These are phyloP conservation scores for Colletotrichum paranaense DNA, from an alignment of 2,329 filamentous ascomycete genomes.

Conservation along the genomic window DNA sequence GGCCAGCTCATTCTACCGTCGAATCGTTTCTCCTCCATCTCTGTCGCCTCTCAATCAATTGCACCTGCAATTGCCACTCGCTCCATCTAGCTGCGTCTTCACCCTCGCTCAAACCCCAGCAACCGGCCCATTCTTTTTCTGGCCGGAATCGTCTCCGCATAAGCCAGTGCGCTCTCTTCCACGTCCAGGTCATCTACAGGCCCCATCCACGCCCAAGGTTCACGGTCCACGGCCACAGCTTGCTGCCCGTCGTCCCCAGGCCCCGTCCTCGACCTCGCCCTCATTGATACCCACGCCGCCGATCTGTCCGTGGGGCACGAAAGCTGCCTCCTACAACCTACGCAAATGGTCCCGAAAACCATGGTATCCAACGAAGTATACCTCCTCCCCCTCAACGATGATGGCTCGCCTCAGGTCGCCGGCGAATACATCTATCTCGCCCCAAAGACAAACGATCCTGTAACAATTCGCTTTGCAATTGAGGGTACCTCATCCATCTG, in stretches of 20 bases:
- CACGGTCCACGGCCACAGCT: neutral
- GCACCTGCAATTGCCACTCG: neutral
- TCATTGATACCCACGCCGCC: slow-evolving; percentile 14
- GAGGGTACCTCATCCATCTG: slow-evolving; percentile 97
- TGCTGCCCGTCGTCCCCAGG: neutral
- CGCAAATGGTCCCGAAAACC: slow-evolving; percentile 68
- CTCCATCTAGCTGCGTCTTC: neutral
- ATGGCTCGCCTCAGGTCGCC: slow-evolving; percentile 89
- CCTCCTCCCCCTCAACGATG: slow-evolving; percentile 89
- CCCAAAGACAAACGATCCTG: slow-evolving; percentile 76
- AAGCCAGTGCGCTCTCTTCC: slow-evolving; percentile 21
- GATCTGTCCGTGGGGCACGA: slow-evolving; percentile 36
- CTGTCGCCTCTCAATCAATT: neutral
- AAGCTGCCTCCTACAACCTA: slow-evolving; percentile 35
- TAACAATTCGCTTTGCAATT: slow-evolving; percentile 88
- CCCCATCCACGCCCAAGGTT: too few relatives aligned
- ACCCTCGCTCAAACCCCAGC: neutral
- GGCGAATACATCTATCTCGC: slow-evolving; percentile 94
- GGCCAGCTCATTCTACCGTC: neutral
- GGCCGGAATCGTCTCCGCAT: slow-evolving; percentile 30
- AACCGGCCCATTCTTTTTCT: slow-evolving; percentile 21
- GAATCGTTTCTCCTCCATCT: neutral
- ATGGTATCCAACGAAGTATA: slow-evolving; percentile 81
- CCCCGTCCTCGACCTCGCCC: neutral
- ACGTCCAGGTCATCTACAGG: neutral